phyloP scores from a whole-genome alignment of 208 protist species.

The Histomonas meleagridis region DNA sequence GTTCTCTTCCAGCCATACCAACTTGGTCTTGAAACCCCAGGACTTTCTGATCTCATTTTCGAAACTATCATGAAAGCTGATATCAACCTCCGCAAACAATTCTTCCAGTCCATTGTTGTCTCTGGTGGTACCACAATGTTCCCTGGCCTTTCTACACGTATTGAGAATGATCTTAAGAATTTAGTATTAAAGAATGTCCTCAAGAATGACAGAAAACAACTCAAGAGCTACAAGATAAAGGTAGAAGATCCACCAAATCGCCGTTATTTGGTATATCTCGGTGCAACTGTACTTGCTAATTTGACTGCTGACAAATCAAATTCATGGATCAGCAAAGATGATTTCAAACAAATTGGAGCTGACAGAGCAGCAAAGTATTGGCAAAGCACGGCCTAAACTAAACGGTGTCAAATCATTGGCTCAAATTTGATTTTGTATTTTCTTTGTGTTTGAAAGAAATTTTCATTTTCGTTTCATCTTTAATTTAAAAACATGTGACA shows the following conservation, averaged over 20 bases:
- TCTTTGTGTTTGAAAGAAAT: too few species aligned
- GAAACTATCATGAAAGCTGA: constrained; percentile 70
- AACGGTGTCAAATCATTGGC: too few species aligned
- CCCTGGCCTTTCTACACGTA: constrained; percentile 74
- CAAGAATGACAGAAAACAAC: constrained; percentile 61
- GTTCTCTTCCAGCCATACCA: constrained; percentile 80
- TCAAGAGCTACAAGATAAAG: constrained; percentile 67
- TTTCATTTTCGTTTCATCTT: too few species aligned
- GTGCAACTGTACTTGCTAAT: constrained; percentile 78
- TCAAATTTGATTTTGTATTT: too few species aligned
- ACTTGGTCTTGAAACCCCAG: constrained; percentile 69
- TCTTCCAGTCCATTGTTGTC: constrained; percentile 89
- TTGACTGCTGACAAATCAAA: constrained; percentile 68
- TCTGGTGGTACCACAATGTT: constrained; percentile 89
- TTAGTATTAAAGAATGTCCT: constrained; percentile 71
- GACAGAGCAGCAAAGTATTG: background rate
- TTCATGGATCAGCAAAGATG: constrained; percentile 66
- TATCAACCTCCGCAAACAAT: constrained; percentile 62
- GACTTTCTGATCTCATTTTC: constrained; percentile 65
- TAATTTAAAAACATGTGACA: too few species aligned
- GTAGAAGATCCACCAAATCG: constrained; percentile 78
- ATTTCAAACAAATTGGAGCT: constrained; percentile 63
- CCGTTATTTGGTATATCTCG: constrained; percentile 88
- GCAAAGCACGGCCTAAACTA: too few species aligned
- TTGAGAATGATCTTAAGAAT: constrained; percentile 76